Base-by-base conservation (phyloP, 2,329 filamentous ascomycete species). In the Macroventuria anomochaeta region DNA sequence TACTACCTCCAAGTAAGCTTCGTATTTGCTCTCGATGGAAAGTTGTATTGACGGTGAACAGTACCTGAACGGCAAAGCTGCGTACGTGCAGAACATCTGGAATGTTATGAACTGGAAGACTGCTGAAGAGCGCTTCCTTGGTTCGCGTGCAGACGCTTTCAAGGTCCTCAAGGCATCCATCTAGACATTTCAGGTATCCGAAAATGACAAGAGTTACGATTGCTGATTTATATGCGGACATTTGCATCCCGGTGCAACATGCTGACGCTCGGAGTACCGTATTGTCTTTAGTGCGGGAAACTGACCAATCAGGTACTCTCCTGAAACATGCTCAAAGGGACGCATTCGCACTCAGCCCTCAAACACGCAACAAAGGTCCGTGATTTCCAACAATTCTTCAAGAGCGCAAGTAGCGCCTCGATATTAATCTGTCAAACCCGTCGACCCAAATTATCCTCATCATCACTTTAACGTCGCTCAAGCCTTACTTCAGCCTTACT, bases 51-150 rank as follows among this genome's bases (percentile, higher is more conserved):
- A 47, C 17, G 21, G 2, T 1, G 8, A n/a, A 17, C 32, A 90
- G 84, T 93, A 91, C 64, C 79, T 88, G 53, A 92, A 92, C 65
- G 85, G 86, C 55, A 91, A 91, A 75, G 87, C 86, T 0, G 85
- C 85, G 0, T 93, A 93, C 64, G 82, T 91, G 6, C 83, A 89
- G 56, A 88, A 88, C 58, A 89, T 91, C 63, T 92, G 88, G 89
- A 85, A 85, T 28, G 84, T 92, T 26, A 85, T 92, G 68, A 91
- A 91, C 77, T 92, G 89, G 89, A 85, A 87, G 75, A 86, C 82
- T 5, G 83, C 85, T 1, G 88, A 90, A 76, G 75, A 80, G 53
- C 81, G 88, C 25, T 90, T 84, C 72, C 63, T 75, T 1, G 82
- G 83, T 2, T 75, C 65, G 12, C 67, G 67, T 15, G 69, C 64